A percentile compares a stretch with the other conserved stretches of the same genome.
These are phyloP conservation scores for Exophiala sp. DNA, from an alignment of 2,329 filamentous ascomycete species.

Conservation along the genomic window DNA sequence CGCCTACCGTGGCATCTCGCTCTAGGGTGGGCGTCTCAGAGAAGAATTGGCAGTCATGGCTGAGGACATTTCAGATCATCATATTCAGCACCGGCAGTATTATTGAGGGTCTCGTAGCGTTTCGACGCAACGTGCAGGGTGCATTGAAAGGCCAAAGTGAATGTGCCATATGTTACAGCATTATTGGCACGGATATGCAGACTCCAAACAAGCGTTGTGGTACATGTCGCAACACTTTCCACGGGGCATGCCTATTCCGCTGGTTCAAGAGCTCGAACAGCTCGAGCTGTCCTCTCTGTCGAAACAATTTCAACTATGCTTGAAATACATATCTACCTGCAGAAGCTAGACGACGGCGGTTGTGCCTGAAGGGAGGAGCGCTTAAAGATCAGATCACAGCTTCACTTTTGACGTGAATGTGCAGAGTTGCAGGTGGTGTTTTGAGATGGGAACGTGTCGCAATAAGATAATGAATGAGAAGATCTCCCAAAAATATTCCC, in stretches of 20 bases:
- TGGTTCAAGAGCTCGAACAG: conserved; percentile 96
- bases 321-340: conserved; percentile 23
- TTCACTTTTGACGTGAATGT: too few relatives aligned
- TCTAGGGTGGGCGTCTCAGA: conserved; percentile 85
- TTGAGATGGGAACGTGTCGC: too few relatives aligned
- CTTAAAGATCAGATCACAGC: too few relatives aligned
- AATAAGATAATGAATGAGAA: too few relatives aligned
- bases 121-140: conserved; percentile 80
- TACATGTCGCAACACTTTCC: conserved; percentile 93
- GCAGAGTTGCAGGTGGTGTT: too few relatives aligned
- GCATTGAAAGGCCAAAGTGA: conserved; percentile 90
- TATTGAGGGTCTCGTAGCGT: conserved; percentile 79
- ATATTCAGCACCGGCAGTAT: conserved; percentile 87
- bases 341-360: too few relatives aligned
- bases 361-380: too few relatives aligned
- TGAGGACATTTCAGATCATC: conserved; percentile 85
- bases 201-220: conserved; percentile 87
- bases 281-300: conserved; percentile 86
- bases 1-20: conserved; percentile 70
- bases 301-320: conserved; percentile 74
- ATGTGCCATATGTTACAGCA: conserved; percentile 95
- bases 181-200: conserved; percentile 83
- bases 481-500: too few relatives aligned
- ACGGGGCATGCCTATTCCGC: conserved; percentile 83
- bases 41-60: conserved; percentile 88